Conservation (phyloP, 2,329 filamentous ascomycete genomes). For the Simplicillium sp. region DNA sequence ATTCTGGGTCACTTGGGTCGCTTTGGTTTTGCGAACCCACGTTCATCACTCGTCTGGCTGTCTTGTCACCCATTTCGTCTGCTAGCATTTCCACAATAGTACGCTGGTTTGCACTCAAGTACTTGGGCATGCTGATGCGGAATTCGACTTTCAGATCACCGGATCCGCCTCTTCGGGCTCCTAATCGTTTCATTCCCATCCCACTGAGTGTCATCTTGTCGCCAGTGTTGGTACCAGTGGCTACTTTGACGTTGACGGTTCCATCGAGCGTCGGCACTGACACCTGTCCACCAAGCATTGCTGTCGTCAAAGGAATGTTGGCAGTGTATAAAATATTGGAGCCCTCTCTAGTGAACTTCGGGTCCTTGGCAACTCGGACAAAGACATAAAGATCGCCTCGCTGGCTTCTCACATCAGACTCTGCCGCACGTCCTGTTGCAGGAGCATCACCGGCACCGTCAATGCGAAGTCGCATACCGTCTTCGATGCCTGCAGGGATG, state of each 20-base stretch:
- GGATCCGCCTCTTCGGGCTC: conserved; percentile 52
- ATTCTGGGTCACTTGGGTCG: conserved; percentile 23
- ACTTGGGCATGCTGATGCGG: conserved; percentile 92
- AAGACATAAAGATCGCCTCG: conserved; percentile 87
- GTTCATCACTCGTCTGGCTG: conserved; percentile 87
- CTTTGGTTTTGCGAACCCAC: conserved; percentile 28
- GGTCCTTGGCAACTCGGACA: conserved; percentile 80
- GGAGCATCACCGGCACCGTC: conserved; percentile 82
- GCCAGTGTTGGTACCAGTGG: conserved; percentile 84
- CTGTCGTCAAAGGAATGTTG: conserved; percentile 83
- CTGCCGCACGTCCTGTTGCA: conserved; percentile 59
- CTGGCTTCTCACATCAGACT: conserved; percentile 53
- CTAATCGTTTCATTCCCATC: conserved; percentile 88
- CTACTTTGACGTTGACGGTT: conserved; percentile 81
- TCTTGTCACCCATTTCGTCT: conserved; percentile 91
- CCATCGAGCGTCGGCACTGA: conserved; percentile 84
- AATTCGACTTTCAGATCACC: conserved; percentile 93
- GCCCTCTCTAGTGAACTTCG: conserved; percentile 79
- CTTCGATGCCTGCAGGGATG: conserved; percentile 91
- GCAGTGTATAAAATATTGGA: conserved; percentile 91
- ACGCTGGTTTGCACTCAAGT: conserved; percentile 80
- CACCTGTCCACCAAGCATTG: conserved; percentile 83
- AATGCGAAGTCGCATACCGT: conserved; percentile 86
- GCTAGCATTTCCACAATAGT: conserved; percentile 93
- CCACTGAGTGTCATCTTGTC: conserved; percentile 83